A percentile compares a stretch with the other conserved stretches of the same genome.
Evolutionary conservation across 176 grass and related monocot species (phyloP).

Genomic region (Musa itinerans): DNA sequence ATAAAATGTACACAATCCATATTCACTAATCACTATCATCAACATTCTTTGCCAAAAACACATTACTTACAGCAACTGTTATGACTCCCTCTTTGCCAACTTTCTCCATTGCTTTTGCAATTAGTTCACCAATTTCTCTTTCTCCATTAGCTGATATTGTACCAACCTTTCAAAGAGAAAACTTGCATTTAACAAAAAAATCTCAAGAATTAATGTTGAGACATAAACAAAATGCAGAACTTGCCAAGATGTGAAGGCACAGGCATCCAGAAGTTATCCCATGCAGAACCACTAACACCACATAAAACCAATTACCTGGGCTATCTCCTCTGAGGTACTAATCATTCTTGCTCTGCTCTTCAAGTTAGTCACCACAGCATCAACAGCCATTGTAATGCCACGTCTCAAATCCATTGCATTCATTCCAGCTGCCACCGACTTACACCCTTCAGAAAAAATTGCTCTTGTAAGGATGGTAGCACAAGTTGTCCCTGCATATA

Average conservation of each 20-base stretch:
- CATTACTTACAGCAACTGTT: constrained; percentile 67
- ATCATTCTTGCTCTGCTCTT: constrained; percentile 94
- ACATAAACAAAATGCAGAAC: too few relatives aligned
- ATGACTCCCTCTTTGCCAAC: constrained; percentile 97
- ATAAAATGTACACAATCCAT: neutral
- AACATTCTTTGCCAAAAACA: neutral
- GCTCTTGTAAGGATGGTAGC: constrained; percentile 94
- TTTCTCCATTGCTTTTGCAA: constrained; percentile 99
- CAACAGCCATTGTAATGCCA: constrained; percentile 94
- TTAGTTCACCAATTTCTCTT: constrained; percentile 93
- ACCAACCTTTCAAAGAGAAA: constrained; percentile 50
- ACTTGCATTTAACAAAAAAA: neutral
- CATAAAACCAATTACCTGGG: constrained; percentile 24
- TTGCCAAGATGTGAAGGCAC: too few relatives aligned
- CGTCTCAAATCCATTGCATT: constrained; percentile 95
- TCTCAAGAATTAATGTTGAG: neutral
- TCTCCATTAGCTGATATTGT: constrained; percentile 95
- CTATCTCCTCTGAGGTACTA: constrained; percentile 92
- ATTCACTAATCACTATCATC: neutral
- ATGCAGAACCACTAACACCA: too few relatives aligned
- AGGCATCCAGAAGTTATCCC: too few relatives aligned
- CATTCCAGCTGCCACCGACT: constrained; percentile 95
- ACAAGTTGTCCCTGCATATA: constrained; percentile 69
- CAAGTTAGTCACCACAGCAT: constrained; percentile 82
- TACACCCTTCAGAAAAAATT: constrained; percentile 90